These are phyloP conservation scores for Calonectria naviculata DNA, from an alignment of 2,329 filamentous ascomycete species.

Conservation along the genomic window DNA sequence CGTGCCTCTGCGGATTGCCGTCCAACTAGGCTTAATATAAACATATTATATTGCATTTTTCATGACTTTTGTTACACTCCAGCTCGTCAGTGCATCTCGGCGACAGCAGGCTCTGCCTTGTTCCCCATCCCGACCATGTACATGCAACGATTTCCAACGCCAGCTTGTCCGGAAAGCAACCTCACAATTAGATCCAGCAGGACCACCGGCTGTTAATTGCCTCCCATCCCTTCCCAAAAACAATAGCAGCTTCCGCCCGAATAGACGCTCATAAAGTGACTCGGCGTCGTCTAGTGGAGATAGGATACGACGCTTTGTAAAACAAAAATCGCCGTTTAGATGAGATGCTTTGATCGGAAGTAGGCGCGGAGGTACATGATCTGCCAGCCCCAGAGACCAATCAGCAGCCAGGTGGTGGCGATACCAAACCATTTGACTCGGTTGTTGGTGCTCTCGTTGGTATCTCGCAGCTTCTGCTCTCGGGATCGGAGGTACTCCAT, in stretches of 20 bases:
- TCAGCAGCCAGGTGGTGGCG: conserved; percentile 89
- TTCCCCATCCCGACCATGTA: conserved; percentile 37
- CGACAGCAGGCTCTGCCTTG: conserved; percentile 24
- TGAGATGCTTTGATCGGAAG: conserved; percentile 74
- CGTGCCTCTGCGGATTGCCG: conserved; percentile 9
- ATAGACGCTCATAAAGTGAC: conserved; percentile 17
- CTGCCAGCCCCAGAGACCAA: conserved; percentile 94
- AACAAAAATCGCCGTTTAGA: conserved; percentile 40
- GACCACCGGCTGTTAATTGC: conserved; percentile 8
- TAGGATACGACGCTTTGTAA: conserved; percentile 25
- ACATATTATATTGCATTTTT: conserved; percentile 41
- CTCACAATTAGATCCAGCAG: conserved; percentile 29
- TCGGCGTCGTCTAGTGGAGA: conserved; percentile 21
- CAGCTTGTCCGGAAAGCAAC: conserved; percentile 36
- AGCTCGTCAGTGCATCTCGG: conserved; percentile 32
- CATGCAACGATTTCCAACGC: conserved; percentile 41
- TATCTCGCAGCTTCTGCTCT: conserved; percentile 97
- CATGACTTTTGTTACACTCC: conserved; percentile 42
- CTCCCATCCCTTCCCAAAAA: conserved; percentile 17
- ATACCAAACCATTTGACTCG: conserved; percentile 99
- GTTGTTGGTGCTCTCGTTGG: conserved; percentile 99
- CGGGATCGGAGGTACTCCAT: conserved; percentile 94
- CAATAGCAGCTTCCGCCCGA: conserved; percentile 11
- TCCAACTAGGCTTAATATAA: conserved; percentile 17
- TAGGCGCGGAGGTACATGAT: conserved; percentile 97